phyloP scores from a whole-genome alignment of 2,329 filamentous ascomycete species.

The Fusarium neocosmosporiellum region DNA sequence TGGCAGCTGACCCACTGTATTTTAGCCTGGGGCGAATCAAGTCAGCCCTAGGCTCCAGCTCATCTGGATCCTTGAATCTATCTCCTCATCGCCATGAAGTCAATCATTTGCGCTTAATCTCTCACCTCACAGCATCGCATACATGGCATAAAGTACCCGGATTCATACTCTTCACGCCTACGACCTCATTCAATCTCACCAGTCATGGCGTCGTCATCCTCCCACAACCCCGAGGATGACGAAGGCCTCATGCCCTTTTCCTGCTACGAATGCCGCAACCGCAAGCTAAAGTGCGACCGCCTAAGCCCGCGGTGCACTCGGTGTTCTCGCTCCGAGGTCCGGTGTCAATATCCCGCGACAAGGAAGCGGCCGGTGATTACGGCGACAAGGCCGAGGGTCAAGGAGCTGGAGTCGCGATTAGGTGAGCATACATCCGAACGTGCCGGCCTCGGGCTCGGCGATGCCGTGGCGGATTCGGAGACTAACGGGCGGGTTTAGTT shows the following conservation, averaged over 20 bases:
- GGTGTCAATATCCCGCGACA: slow-evolving; percentile 43
- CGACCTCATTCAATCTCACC: neutral
- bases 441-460: neutral
- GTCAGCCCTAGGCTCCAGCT: neutral
- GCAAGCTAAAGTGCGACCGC: slow-evolving; percentile 48
- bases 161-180: no score
- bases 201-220: slow-evolving; percentile 27
- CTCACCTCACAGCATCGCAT: neutral
- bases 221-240: neutral
- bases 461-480: neutral
- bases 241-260: slow-evolving; percentile 36
- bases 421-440: slow-evolving; percentile 16
- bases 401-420: slow-evolving; percentile 42
- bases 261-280: slow-evolving; percentile 42
- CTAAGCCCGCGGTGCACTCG: slow-evolving; percentile 39
- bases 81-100: neutral
- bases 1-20: neutral
- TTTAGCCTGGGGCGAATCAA: neutral
- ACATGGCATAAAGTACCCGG: neutral
- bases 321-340: slow-evolving; percentile 32
- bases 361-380: slow-evolving; percentile 40
- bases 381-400: slow-evolving; percentile 41
- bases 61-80: neutral
- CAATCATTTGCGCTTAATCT: neutral
- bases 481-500: slow-evolving; percentile 17